Conservation (phyloP, 2,329 filamentous ascomycete genomes). For the Ilyonectria mors-panacis region DNA sequence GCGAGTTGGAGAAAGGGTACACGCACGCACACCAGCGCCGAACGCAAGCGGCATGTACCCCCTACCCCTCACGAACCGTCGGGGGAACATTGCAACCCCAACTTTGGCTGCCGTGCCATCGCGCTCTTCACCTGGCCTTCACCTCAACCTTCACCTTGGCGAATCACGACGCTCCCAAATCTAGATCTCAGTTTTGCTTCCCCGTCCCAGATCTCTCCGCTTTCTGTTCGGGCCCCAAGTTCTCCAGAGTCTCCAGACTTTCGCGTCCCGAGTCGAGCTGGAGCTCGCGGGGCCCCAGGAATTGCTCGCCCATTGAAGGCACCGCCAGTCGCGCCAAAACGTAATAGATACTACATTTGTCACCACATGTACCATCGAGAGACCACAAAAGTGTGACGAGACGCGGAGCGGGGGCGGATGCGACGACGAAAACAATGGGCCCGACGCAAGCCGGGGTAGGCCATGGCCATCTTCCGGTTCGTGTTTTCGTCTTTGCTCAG, state of each 20-base stretch:
- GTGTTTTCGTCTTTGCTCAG: background rate
- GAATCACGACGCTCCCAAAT: constrained; percentile 8
- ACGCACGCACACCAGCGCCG: background rate
- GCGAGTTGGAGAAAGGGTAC: constrained; percentile 20
- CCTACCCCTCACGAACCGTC: constrained; percentile 13
- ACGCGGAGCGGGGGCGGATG: background rate
- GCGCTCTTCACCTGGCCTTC: constrained; percentile 25
- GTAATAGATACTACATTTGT: constrained; percentile 45
- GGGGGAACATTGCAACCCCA: constrained; percentile 4
- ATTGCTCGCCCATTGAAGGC: constrained; percentile 24
- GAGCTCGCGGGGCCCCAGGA: constrained; percentile 47
- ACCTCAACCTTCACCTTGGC: constrained; percentile 31
- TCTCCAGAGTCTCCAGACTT: constrained; percentile 41
- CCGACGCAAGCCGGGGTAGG: constrained; percentile 16
- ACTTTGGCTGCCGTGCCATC: background rate
- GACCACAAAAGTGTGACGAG: constrained; percentile 12
- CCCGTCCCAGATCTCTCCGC: constrained; percentile 29
- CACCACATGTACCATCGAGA: constrained; percentile 26
- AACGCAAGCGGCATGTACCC: constrained; percentile 12
- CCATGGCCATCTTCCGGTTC: constrained; percentile 5
- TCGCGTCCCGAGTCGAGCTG: constrained; percentile 21
- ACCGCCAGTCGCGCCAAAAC: constrained; percentile 36
- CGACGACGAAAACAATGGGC: constrained; percentile 6
- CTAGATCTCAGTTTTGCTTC: constrained; percentile 14
- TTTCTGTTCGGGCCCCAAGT: constrained; percentile 29